A percentile compares a stretch with the other conserved stretches of the same genome.
These are phyloP conservation scores for Zygotorulaspora florentina DNA, from an alignment of 805 yeast genomes.

Conservation along the genomic window DNA sequence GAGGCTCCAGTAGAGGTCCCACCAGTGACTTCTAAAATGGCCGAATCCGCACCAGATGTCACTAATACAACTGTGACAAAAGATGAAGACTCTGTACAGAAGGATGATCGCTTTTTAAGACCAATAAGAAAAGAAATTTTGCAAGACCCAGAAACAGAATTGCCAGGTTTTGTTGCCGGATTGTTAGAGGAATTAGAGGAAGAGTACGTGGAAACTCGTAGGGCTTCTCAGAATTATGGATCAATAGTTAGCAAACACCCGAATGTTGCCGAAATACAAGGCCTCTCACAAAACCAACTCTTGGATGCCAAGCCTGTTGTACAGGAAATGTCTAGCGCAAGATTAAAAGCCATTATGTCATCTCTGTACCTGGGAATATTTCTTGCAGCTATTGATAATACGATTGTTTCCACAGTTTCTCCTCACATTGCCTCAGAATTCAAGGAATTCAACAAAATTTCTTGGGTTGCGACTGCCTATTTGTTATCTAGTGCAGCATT, in stretches of 20 bases:
- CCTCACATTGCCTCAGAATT: conserved; percentile 67
- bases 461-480: conserved; percentile 75
- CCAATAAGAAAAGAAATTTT: conserved; percentile 15
- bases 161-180: conserved; percentile 36
- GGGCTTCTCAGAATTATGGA: conserved; percentile 5
- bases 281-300: background rate
- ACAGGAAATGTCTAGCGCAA: conserved; percentile 14
- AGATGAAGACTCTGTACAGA: background rate
- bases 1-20: background rate
- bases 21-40: background rate
- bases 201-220: conserved; percentile 4
- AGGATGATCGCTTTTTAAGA: background rate
- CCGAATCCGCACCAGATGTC: background rate
- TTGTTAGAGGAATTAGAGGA: conserved; percentile 33
- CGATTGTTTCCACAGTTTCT: conserved; percentile 62
- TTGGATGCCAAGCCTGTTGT: background rate
- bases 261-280: conserved; percentile 6
- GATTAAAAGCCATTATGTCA: conserved; percentile 34
- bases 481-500: conserved; percentile 64
- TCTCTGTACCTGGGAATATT: conserved; percentile 48
- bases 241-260: conserved; percentile 12
- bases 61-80: background rate
- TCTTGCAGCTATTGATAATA: conserved; percentile 62
- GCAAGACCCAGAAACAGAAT: conserved; percentile 33
- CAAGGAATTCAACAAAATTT: conserved; percentile 54